Conservation (phyloP, 768 basidiomycete species). For the Suillus hirtellus region DNA sequence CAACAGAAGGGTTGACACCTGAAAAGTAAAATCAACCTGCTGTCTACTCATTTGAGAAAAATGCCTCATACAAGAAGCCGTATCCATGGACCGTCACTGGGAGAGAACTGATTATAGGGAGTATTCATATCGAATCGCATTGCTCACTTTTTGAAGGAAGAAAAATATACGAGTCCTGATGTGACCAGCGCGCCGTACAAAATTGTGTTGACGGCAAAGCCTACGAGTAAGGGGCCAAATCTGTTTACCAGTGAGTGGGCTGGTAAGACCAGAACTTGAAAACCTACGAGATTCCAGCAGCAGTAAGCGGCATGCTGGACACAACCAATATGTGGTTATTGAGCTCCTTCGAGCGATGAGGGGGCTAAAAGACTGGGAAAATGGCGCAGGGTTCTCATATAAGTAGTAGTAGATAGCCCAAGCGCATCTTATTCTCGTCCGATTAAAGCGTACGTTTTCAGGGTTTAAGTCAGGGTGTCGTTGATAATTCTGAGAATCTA, state of each 20-base stretch:
- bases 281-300: slow-evolving; percentile 26
- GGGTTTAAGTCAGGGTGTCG: slow-evolving; percentile 19
- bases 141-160: slow-evolving; percentile 28
- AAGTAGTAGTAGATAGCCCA: slow-evolving; percentile 1
- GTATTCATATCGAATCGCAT: not conserved
- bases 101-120: not conserved
- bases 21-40: not conserved
- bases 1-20: slow-evolving; percentile 24
- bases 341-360: slow-evolving; percentile 12
- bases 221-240: slow-evolving; percentile 37
- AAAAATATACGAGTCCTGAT: slow-evolving; percentile 35
- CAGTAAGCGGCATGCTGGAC: slow-evolving; percentile 19
- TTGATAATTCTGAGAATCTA: not conserved
- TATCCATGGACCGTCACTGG: slow-evolving; percentile 24
- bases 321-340: slow-evolving; percentile 12
- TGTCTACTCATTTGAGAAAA: not conserved
- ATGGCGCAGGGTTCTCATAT: slow-evolving; percentile 6
- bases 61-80: slow-evolving; percentile 24
- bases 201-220: slow-evolving; percentile 35
- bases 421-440: slow-evolving; percentile 18
- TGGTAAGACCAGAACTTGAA: not conserved
- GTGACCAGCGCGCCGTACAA: slow-evolving; percentile 36
- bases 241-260: slow-evolving; percentile 17
- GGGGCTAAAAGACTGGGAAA: slow-evolving; percentile 13
- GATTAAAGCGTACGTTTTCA: slow-evolving; percentile 25